Percentiles rank a stretch among this genome's conserved stretches.
Conservation (phyloP, 2,329 filamentous ascomycete genomes). For the Arachnomyces sp. region DNA sequence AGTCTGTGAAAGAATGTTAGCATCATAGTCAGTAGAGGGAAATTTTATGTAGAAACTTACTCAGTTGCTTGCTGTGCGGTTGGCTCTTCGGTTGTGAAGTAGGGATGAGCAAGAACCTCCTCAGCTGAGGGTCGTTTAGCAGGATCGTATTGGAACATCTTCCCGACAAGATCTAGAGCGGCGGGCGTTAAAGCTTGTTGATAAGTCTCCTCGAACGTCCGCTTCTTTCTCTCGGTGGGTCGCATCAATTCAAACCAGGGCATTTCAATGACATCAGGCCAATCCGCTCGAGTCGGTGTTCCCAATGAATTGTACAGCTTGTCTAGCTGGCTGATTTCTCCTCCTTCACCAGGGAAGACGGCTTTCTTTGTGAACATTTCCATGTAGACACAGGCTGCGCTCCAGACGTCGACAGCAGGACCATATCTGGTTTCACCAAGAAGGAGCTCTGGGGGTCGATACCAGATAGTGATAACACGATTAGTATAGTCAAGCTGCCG, state of each 20-base stretch:
- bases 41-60: constrained; percentile 44
- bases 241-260: constrained; percentile 92
- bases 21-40: constrained; percentile 11
- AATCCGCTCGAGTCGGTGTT: constrained; percentile 73
- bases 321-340: constrained; percentile 91
- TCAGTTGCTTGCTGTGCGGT: constrained; percentile 68
- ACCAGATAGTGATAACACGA: constrained; percentile 98
- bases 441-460: constrained; percentile 80
- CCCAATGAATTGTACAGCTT: constrained; percentile 93
- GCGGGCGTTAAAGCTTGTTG: constrained; percentile 65
- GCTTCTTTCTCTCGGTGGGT: constrained; percentile 63
- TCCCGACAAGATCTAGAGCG: constrained; percentile 70
- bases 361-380: constrained; percentile 92
- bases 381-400: constrained; percentile 89
- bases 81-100: constrained; percentile 80
- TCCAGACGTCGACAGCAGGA: constrained; percentile 90
- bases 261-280: constrained; percentile 87
- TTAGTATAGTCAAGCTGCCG: constrained; percentile 94
- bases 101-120: constrained; percentile 75
- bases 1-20: constrained; percentile 45
- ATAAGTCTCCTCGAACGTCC: constrained; percentile 76
- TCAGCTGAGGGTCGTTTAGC: constrained; percentile 71
- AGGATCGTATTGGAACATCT: constrained; percentile 88
- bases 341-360: constrained; percentile 90
- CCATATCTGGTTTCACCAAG: constrained; percentile 86